These are phyloP conservation scores for Talaromyces sp. DNA, from an alignment of 2,329 filamentous ascomycete genomes.

Conservation along the genomic window DNA sequence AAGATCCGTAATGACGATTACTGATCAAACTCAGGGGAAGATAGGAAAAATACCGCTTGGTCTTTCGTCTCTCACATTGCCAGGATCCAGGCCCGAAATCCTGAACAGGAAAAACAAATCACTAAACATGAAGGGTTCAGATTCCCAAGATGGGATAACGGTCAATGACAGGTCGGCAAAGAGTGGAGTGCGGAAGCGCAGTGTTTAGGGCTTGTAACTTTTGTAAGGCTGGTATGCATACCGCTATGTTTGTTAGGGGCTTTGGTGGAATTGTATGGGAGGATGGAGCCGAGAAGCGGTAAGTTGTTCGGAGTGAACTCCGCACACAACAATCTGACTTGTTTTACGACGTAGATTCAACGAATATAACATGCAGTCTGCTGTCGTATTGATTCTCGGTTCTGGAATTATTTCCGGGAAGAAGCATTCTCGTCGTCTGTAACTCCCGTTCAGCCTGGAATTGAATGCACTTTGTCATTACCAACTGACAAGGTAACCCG, in stretches of 20 bases:
- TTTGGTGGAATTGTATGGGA: constrained; percentile 1
- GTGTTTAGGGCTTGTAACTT: constrained; percentile 3
- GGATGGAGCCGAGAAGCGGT: neutral
- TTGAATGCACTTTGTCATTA: neutral
- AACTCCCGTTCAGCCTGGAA: neutral
- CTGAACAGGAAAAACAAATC: neutral
- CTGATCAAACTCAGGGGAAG: neutral
- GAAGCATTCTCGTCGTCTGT: neutral
- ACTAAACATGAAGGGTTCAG: neutral
- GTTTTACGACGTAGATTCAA: no score
- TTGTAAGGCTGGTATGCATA: neutral
- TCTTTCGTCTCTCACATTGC: neutral
- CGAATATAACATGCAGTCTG: neutral
- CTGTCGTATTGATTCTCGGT: neutral
- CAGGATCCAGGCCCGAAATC: neutral
- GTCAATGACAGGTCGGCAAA: neutral
- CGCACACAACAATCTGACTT: neutral
- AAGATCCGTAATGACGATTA: neutral
- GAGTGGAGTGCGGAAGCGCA: neutral
- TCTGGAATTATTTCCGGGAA: neutral
- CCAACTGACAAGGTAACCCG: neutral
- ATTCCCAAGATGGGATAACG: neutral
- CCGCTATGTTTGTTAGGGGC: neutral
- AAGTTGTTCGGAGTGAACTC: constrained; percentile 1
- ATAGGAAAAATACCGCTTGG: neutral